phyloP scores from a whole-genome alignment of 805 yeast genomes.

The Candida hungchunana region DNA sequence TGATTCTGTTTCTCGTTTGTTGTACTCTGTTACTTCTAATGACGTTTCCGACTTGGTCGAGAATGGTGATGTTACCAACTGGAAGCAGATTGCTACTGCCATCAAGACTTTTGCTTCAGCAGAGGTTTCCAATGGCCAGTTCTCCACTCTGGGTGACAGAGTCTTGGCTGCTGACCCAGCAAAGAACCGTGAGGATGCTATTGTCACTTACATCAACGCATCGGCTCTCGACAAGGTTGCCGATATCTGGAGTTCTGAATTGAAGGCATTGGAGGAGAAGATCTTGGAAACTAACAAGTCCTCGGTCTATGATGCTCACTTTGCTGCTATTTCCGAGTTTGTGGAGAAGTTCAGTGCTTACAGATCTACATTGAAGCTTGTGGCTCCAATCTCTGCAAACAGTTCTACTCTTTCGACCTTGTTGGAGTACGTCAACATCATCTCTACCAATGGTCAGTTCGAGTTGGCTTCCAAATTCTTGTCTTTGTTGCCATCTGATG shows the following conservation, averaged over 20 bases:
- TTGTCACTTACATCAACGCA: conserved; percentile 76
- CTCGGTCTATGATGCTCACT: conserved; percentile 79
- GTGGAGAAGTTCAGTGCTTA: conserved; percentile 81
- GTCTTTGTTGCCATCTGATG: conserved; percentile 65
- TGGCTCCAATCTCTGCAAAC: conserved; percentile 23
- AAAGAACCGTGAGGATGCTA: conserved; percentile 65
- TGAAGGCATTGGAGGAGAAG: conserved; percentile 43
- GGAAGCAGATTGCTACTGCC: conserved; percentile 79
- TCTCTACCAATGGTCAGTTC: conserved; percentile 79
- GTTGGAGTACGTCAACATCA: conserved; percentile 75
- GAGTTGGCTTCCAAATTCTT: conserved; percentile 74
- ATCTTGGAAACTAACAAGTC: conserved; percentile 33
- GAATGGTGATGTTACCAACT: conserved; percentile 70
- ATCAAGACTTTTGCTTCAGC: conserved; percentile 53
- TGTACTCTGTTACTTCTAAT: conserved; percentile 57
- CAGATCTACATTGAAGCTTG: conserved; percentile 43
- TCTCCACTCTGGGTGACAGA: conserved; percentile 75
- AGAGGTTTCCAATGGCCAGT: conserved; percentile 47
- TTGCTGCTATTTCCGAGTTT: conserved; percentile 73
- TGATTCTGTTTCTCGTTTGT: conserved; percentile 62
- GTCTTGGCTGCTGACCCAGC: conserved; percentile 45
- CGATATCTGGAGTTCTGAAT: conserved; percentile 78
- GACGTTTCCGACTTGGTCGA: conserved; percentile 66
- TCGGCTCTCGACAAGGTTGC: conserved; percentile 76
- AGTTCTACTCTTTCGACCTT: conserved; percentile 44